Percentiles rank a stretch among this genome's conserved stretches.
Evolutionary conservation across 2,329 filamentous ascomycete genomes (phyloP).

Genomic region (Fusarium sp.): DNA sequence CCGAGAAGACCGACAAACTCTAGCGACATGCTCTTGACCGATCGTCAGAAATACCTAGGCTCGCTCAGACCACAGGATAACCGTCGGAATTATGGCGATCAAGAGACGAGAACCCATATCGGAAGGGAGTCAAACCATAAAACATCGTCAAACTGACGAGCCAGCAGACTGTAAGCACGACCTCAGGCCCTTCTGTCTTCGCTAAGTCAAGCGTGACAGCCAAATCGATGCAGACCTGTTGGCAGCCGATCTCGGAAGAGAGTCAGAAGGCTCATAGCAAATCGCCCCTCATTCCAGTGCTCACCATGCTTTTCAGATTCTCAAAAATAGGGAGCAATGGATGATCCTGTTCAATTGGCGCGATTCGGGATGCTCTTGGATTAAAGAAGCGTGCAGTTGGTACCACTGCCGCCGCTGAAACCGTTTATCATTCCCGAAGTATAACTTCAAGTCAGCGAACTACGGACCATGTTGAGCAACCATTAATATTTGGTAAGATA

Average conservation of each 20-base stretch:
- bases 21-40: no score
- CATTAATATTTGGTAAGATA: background rate
- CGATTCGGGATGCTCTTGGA: no score
- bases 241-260: background rate
- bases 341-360: accelerated
- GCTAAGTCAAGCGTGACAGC: accelerated
- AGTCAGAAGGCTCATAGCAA: accelerated
- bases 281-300: background rate
- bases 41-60: no score
- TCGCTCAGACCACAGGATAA: background rate
- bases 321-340: background rate
- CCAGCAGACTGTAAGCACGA: background rate
- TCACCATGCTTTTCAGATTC: background rate
- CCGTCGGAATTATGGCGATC: background rate
- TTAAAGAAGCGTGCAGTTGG: no score
- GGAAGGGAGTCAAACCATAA: no score
- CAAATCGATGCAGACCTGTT: background rate
- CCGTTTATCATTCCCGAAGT: background rate
- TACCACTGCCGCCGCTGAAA: no score
- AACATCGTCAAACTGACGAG: background rate
- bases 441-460: background rate
- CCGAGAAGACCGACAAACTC: no score
- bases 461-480: background rate
- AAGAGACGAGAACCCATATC: background rate
- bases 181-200: background rate